Conservation (phyloP, 306 rosid species). For the Prunus mume region DNA sequence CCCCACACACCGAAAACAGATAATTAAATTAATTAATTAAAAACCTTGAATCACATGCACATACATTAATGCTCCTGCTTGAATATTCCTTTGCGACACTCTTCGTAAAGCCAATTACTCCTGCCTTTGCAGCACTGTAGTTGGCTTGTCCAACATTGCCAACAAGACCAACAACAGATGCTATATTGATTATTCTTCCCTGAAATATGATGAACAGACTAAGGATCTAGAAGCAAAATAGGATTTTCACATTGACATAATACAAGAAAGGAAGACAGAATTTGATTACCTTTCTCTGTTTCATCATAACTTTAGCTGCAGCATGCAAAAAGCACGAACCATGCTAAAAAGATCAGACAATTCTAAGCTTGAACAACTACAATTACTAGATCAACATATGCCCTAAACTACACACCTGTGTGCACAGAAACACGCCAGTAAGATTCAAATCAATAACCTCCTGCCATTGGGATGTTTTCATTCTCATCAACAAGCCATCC, state of each 20-base stretch:
- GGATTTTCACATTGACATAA: not conserved
- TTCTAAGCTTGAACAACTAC: not conserved
- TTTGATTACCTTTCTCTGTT: constrained; percentile 68
- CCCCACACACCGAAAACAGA: too few species aligned
- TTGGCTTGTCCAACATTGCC: constrained; percentile 97
- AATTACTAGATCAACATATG: not conserved
- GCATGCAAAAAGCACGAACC: constrained; percentile 51
- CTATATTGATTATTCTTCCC: constrained; percentile 91
- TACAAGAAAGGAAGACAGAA: not conserved
- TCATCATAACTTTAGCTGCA: constrained; percentile 89
- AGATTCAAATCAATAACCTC: constrained; percentile 95
- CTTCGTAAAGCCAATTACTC: constrained; percentile 91
- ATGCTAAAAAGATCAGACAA: constrained; percentile 7
- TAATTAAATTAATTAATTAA: too few species aligned
- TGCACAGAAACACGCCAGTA: constrained; percentile 86
- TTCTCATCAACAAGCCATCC: constrained; percentile 92
- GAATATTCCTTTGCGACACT: constrained; percentile 86
- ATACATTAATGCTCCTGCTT: constrained; percentile 85
- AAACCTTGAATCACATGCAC: constrained; percentile 11
- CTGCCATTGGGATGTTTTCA: constrained; percentile 96
- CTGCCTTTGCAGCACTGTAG: constrained; percentile 98
- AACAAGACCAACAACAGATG: constrained; percentile 93
- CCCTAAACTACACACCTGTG: constrained; percentile 52
- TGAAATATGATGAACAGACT: constrained; percentile 28
- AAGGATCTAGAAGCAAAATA: not conserved